Evolutionary conservation across 2,329 filamentous ascomycete species (phyloP).

Genomic region (Trichoderma afroharzianum): DNA sequence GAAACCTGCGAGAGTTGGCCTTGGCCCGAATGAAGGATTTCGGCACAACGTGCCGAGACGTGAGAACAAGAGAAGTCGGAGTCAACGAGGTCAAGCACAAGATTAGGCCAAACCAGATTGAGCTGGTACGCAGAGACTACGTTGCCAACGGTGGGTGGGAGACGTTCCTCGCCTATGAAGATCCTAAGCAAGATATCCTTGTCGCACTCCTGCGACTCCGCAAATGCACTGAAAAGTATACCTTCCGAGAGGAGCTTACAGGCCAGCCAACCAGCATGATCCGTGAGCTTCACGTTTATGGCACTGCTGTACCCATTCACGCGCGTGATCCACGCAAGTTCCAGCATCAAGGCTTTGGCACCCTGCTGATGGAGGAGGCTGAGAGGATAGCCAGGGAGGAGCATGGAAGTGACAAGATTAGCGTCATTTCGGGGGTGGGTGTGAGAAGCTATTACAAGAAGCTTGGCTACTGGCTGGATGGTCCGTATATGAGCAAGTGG

Average conservation of each 20-base stretch:
- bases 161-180: slow-evolving; percentile 96
- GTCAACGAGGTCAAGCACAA: slow-evolving; percentile 99
- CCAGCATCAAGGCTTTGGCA: slow-evolving; percentile 97
- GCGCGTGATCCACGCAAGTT: slow-evolving; percentile 94
- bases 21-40: slow-evolving; percentile 99
- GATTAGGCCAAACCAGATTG: slow-evolving; percentile 92
- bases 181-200: slow-evolving; percentile 96
- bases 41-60: slow-evolving; percentile 92
- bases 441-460: slow-evolving; percentile 93
- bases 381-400: slow-evolving; percentile 93
- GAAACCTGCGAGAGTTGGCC: slow-evolving; percentile 88
- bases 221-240: slow-evolving; percentile 88
- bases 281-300: slow-evolving; percentile 93
- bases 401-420: slow-evolving; percentile 90
- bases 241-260: slow-evolving; percentile 81
- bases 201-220: slow-evolving; percentile 85
- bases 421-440: slow-evolving; percentile 95
- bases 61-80: slow-evolving; percentile 92
- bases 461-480: slow-evolving; percentile 89
- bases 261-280: slow-evolving; percentile 89
- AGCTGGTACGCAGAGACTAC: slow-evolving; percentile 92
- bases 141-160: slow-evolving; percentile 96
- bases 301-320: slow-evolving; percentile 94
- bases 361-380: slow-evolving; percentile 94
- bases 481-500: slow-evolving; percentile 76